A percentile compares a stretch with the other conserved stretches of the same genome.
Conservation (phyloP, 2,329 filamentous ascomycete species). For the Clarireedia paspali region DNA sequence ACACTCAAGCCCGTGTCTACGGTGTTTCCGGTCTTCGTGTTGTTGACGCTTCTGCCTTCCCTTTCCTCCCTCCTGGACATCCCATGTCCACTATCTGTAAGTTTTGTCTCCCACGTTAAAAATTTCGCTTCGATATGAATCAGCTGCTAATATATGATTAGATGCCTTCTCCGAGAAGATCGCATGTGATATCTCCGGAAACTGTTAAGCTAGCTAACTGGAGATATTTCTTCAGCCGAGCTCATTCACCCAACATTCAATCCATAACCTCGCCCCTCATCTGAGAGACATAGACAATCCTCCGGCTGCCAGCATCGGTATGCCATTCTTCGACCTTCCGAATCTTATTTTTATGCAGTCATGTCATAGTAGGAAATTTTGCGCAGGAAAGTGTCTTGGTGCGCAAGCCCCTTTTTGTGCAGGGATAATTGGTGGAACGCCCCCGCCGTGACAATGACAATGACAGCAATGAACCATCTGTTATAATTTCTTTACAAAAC, state of each 20-base stretch:
- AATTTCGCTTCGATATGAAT: not conserved
- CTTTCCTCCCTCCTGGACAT: slow-evolving; percentile 33
- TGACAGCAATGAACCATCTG: no score
- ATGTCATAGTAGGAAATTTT: not conserved
- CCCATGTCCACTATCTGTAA: slow-evolving; percentile 34
- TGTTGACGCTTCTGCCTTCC: slow-evolving; percentile 21
- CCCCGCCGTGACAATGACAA: no score
- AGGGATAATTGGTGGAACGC: no score
- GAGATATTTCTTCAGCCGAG: not conserved
- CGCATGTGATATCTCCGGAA: slow-evolving; percentile 16
- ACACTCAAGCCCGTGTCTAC: slow-evolving; percentile 17
- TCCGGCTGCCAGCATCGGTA: not conserved
- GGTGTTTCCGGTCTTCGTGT: slow-evolving; percentile 19
- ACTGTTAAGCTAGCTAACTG: not conserved
- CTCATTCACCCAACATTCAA: not conserved
- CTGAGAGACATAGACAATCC: not conserved
- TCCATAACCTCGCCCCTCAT: not conserved
- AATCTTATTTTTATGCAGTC: not conserved
- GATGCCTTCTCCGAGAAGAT: slow-evolving; percentile 38
- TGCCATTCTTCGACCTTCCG: not conserved
- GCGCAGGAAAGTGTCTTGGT: no score
- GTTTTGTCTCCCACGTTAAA: slow-evolving; percentile 10
- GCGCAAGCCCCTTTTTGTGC: no score
- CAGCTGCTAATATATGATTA: slow-evolving; percentile 1
- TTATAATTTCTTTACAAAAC: no score